Evolutionary conservation across 805 yeast genomes (phyloP).

Genomic region (Candida chauliodis): DNA sequence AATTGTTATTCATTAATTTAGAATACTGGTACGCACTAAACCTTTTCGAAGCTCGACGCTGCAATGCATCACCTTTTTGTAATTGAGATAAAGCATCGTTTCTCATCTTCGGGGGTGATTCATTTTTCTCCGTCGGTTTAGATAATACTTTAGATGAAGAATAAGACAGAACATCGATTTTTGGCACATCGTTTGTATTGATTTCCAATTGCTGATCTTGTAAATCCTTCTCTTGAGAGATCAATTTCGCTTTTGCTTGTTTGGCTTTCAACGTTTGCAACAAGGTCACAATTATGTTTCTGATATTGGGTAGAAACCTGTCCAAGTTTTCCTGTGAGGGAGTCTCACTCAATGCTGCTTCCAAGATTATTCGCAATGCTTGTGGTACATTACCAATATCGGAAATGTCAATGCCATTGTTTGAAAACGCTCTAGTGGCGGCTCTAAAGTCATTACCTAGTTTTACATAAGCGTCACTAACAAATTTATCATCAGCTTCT

Average conservation of each 20-base stretch:
- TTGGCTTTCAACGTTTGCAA: slow-evolving; percentile 77
- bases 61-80: slow-evolving; percentile 78
- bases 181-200: background rate
- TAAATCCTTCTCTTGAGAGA: slow-evolving; percentile 7
- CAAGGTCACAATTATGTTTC: slow-evolving; percentile 79
- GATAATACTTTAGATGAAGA: background rate
- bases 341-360: slow-evolving; percentile 78
- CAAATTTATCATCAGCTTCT: slow-evolving; percentile 75
- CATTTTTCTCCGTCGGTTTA: background rate
- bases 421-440: slow-evolving; percentile 74
- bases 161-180: background rate
- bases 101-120: background rate
- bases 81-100: slow-evolving; percentile 69
- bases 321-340: slow-evolving; percentile 84
- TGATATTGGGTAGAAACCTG: slow-evolving; percentile 73
- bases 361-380: slow-evolving; percentile 72
- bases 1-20: slow-evolving; percentile 43
- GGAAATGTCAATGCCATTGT: slow-evolving; percentile 73
- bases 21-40: slow-evolving; percentile 93
- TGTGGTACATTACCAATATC: slow-evolving; percentile 92
- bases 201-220: background rate
- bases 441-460: slow-evolving; percentile 92
- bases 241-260: slow-evolving; percentile 53
- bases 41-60: slow-evolving; percentile 89
- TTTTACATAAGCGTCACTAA: slow-evolving; percentile 85